Evolutionary conservation across 768 basidiomycete species (phyloP), one percentile per base, ranked within the genome.

Genomic region (Boletus speciosus): DNA sequence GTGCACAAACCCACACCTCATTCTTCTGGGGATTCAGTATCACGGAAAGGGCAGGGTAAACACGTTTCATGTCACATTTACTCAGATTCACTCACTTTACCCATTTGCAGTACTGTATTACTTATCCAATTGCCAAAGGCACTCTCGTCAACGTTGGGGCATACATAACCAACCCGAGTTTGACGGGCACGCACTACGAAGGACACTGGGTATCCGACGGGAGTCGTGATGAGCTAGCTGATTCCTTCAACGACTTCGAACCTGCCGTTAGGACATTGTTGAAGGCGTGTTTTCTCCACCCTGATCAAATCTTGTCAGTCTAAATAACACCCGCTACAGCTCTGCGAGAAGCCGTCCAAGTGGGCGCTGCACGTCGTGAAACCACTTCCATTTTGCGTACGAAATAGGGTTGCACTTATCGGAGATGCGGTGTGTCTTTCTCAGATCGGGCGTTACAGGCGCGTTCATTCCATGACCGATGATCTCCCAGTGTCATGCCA

Each of bases 291-390:
- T 10, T 9, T 29, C 19, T 25, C 10, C 1, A 6, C 2, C n/a
- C 6, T 2, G 25, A 2, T 16, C 16, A 25, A 51, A 4, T 5
- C 0, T 1, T 25, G n/a, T 3, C 11, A 4, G 6, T 16, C 16
- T 38, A 11, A 35, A 2, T 3, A 5, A 1, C 4, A 11, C 19
- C 5, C 10, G 5, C 27, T n/a, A 19, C 5, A 78, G 76, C 70
- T 68, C 42, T 68, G 74, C 27, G 65, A 71, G 8, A 59, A 63
- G 9, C 67, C 74, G 1, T 73, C 68, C 27, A 74, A 65, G 60
- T 82, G 81, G 78, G 73, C 75, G 2, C 59, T 82, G 32, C 74
- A 78, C 42, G 66, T 68, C 29, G 61, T 83, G 31, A 71, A 70
- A 15, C 70, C 71, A 7, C 64, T 82, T 11, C 70, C 74, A 0